Percentiles rank a stretch among this genome's conserved stretches.
These are phyloP conservation scores for Blyttiomyces sp. DNA, from an alignment of 371 early-diverging fungal genomes.

Conservation along the genomic window DNA sequence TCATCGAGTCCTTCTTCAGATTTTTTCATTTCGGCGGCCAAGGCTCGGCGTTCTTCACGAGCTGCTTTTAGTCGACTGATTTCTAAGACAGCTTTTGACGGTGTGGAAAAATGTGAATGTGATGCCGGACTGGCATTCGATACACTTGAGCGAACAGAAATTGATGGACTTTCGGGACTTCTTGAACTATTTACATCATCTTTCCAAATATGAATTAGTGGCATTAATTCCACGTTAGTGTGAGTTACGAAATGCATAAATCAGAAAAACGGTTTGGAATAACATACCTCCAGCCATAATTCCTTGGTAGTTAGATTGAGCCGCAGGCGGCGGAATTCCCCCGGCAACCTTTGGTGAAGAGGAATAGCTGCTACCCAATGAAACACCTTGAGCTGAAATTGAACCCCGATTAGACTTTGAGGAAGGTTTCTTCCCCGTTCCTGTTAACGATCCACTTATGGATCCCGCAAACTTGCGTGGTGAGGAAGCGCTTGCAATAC, in stretches of 20 bases:
- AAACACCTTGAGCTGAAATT: too few species aligned
- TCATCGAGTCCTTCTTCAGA: conserved; percentile 5
- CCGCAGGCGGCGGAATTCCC: too few species aligned
- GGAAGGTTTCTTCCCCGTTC: too few species aligned
- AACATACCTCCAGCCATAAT: not conserved
- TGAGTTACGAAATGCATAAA: not conserved
- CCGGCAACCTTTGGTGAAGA: too few species aligned
- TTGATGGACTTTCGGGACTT: not conserved
- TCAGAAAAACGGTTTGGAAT: not conserved
- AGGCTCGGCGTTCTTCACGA: conserved; percentile 22
- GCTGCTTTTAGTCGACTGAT: conserved; percentile 14
- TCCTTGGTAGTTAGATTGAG: too few species aligned
- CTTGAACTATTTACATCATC: not conserved
- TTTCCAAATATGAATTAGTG: not conserved
- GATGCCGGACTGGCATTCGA: not conserved
- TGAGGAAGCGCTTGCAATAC: too few species aligned
- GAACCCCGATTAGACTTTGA: too few species aligned
- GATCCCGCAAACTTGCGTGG: too few species aligned
- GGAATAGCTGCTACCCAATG: too few species aligned
- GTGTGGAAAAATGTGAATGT: conserved; percentile 1
- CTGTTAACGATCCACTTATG: too few species aligned
- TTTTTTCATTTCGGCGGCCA: conserved; percentile 10
- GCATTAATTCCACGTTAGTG: not conserved
- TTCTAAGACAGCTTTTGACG: conserved; percentile 26
- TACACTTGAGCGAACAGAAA: not conserved